Conservation (phyloP, 2,329 filamentous ascomycete genomes). For the Pseudogymnoascus sp. region DNA sequence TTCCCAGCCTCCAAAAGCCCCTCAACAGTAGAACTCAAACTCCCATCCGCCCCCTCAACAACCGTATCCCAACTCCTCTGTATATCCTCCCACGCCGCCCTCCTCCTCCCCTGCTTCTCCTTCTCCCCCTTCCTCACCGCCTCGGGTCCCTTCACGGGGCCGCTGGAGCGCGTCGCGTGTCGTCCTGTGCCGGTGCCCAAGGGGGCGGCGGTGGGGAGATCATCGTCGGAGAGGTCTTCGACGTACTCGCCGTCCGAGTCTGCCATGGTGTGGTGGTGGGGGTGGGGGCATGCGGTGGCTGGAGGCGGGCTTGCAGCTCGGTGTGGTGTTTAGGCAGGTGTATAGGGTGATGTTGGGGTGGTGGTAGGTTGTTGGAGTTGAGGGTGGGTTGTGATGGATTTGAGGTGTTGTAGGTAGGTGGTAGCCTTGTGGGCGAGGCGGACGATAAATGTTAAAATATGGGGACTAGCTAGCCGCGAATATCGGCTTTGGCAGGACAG, state of each 20-base stretch:
- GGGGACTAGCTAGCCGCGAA: not conserved
- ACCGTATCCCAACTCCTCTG: slow-evolving; percentile 67
- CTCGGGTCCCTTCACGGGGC: slow-evolving; percentile 23
- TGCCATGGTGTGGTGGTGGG: slow-evolving; percentile 45
- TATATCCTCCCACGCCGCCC: slow-evolving; percentile 60
- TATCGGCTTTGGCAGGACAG: not conserved
- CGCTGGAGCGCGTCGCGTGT: slow-evolving; percentile 29
- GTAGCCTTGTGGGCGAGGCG: slow-evolving; percentile 7
- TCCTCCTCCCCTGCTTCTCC: slow-evolving; percentile 34
- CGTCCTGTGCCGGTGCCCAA: slow-evolving; percentile 9
- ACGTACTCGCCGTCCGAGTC: slow-evolving; percentile 69
- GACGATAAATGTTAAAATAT: not conserved
- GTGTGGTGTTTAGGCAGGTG: not conserved
- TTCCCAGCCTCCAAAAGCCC: slow-evolving; percentile 76
- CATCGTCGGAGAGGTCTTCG: slow-evolving; percentile 59
- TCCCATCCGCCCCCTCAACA: slow-evolving; percentile 72
- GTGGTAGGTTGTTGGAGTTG: not conserved
- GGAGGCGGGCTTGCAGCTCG: not conserved
- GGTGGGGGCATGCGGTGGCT: not conserved
- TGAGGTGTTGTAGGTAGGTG: not conserved
- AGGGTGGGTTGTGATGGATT: not conserved
- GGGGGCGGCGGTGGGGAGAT: slow-evolving; percentile 38
- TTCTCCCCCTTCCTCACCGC: slow-evolving; percentile 26
- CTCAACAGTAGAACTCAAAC: slow-evolving; percentile 64
- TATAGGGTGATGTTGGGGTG: not conserved